Percentiles rank a stretch among this genome's conserved stretches.
Conservation (phyloP, 495 filamentous ascomycete species). For the Sporormia fimetaria region DNA sequence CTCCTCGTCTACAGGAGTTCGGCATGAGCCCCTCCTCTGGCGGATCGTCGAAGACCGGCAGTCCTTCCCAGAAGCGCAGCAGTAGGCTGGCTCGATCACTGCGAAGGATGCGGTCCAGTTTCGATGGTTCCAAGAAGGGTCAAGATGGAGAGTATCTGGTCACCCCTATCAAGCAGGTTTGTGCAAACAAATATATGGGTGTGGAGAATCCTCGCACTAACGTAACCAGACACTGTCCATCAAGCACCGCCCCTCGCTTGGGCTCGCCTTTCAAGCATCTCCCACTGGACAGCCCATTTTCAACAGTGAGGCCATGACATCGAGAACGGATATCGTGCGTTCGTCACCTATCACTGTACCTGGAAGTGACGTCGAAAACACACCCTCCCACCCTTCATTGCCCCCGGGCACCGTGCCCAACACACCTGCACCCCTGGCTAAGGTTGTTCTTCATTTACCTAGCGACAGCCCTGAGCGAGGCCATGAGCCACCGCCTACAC, state of each 20-base stretch:
- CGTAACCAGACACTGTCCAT: background rate
- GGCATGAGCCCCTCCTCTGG: too few relatives aligned
- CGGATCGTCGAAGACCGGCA: too few relatives aligned
- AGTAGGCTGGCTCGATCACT: too few relatives aligned
- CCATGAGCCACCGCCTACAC: background rate
- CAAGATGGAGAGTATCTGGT: too few relatives aligned
- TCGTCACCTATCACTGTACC: slow-evolving; percentile 15
- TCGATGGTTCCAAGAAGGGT: too few relatives aligned
- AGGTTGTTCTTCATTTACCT: slow-evolving; percentile 2
- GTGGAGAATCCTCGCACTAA: background rate
- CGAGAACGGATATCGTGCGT: slow-evolving; percentile 1
- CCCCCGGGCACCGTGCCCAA: slow-evolving; percentile 4
- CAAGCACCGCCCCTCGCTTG: slow-evolving; percentile 6
- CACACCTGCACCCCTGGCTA: slow-evolving; percentile 9
- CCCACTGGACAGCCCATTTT: slow-evolving; percentile 15
- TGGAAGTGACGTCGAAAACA: background rate
- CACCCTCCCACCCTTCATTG: slow-evolving; percentile 1
- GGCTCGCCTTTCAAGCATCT: slow-evolving; percentile 11
- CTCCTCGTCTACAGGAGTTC: too few relatives aligned
- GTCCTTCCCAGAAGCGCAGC: too few relatives aligned
- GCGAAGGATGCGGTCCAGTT: too few relatives aligned
- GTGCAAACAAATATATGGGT: background rate
- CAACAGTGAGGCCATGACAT: slow-evolving; percentile 1
- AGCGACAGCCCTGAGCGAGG: background rate
- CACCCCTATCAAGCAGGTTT: too few relatives aligned